Base-by-base conservation (phyloP, 495 filamentous ascomycete species). In the Astrocystis sublimbata region DNA sequence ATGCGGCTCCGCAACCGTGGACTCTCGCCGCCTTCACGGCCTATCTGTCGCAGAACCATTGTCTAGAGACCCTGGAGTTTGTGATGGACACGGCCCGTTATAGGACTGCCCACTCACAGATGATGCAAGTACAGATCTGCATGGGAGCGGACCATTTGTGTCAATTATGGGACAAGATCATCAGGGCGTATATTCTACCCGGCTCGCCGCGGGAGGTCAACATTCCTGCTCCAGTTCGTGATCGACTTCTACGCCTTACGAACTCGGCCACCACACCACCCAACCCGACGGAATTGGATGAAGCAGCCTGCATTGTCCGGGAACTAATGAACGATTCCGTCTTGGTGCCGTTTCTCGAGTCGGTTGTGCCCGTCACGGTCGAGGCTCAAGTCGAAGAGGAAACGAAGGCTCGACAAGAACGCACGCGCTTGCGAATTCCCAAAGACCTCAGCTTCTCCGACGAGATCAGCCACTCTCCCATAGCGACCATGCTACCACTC, bases 241-340 rank as follows among this genome's bases (percentile, higher is more conserved):
- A 97, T 67, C 79, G 83, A 17, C 79, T 99, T 30, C 78, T 99
- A 15, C 80, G 80, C 12, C 79, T 91, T 47, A 80, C 86, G 6
- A 81, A 83, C 36, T 73, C 78, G 9, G 58, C 50, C 17, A 71
- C 80, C n/a, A 76, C 78, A 3, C 91, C 96, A 6, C 96, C 94
- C 0, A 72, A 81, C 21, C 96, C 94, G 4, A 83, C 89, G 50
- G 83, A 86, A 33, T 81, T 99, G 24, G 91, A 96, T 67, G 80
- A 88, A n/a, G 94, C 94, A n/a, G 91, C 94, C 17, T 83, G 86
- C 59, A 93, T 96, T 54, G 89, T 96, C 15, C 92, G 92, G 71
- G 93, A 98, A 60, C 77, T 99, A 61, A 98, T 99, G 92, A 93
- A 97, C 68, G 94, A 97, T 67, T 96, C 92, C 3, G 92, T 98